Percentiles rank a stretch among this genome's conserved stretches.
Conservation (phyloP, 1,139 yeast species). For the Hansenula sp. region DNA sequence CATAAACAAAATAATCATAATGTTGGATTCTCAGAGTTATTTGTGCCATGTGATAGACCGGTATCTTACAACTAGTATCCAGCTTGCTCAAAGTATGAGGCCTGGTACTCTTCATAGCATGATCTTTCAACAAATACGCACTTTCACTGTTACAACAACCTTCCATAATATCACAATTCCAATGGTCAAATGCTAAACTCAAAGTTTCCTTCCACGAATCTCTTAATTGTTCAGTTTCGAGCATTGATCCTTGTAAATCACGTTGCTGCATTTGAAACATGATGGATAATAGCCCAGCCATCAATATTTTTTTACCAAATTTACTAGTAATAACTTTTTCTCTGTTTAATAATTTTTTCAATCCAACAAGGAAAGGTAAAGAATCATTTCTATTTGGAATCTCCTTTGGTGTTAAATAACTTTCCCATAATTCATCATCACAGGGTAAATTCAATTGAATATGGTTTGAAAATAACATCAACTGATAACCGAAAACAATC, state of each 20-base stretch:
- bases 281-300: conserved; percentile 69
- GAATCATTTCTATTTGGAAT: conserved; percentile 25
- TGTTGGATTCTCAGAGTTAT: conserved; percentile 68
- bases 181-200: conserved; percentile 58
- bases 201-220: conserved; percentile 64
- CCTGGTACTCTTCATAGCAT: conserved; percentile 3
- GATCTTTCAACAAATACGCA: conserved; percentile 22
- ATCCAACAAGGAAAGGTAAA: conserved; percentile 45
- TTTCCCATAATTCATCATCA: conserved; percentile 76
- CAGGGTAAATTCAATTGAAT: conserved; percentile 76
- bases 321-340: conserved; percentile 40
- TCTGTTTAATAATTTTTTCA: conserved; percentile 53
- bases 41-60: conserved; percentile 70
- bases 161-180: conserved; percentile 40
- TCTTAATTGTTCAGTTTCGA: conserved; percentile 39
- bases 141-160: conserved; percentile 32
- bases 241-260: conserved; percentile 51
- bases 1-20: conserved; percentile 71
- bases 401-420: conserved; percentile 28
- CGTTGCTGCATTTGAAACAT: conserved; percentile 74
- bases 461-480: conserved; percentile 65
- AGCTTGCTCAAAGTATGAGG: conserved; percentile 19
- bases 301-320: conserved; percentile 59
- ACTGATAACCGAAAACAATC: conserved; percentile 73
- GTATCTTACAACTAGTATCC: conserved; percentile 49